Percentiles rank a stretch among this genome's conserved stretches.
Conservation (phyloP, 495 filamentous ascomycete species). For the Tuber aestivum region DNA sequence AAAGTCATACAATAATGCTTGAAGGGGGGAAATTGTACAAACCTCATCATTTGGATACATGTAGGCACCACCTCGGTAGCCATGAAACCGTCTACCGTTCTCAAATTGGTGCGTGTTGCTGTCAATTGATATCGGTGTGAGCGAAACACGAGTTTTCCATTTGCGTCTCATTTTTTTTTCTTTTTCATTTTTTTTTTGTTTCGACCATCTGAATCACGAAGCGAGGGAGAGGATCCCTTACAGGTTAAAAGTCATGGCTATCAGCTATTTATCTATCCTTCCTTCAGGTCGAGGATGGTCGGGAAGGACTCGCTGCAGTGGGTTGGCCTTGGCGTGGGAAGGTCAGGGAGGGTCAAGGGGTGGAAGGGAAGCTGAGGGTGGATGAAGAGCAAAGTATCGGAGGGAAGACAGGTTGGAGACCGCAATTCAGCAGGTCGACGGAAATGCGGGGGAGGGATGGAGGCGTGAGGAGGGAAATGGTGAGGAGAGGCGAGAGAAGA, state of each 20-base stretch:
- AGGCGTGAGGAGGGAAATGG: slow-evolving; percentile 14
- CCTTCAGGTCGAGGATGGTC: slow-evolving; percentile 26
- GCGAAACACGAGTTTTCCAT: slow-evolving; percentile 12
- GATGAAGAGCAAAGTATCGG: not conserved
- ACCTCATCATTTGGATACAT: slow-evolving; percentile 62
- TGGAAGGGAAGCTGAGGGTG: slow-evolving; percentile 30
- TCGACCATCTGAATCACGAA: slow-evolving; percentile 12
- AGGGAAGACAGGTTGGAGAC: not conserved
- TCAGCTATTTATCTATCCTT: slow-evolving; percentile 24
- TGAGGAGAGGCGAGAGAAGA: slow-evolving; percentile 15
- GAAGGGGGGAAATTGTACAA: slow-evolving; percentile 9
- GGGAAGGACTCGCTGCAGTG: not conserved
- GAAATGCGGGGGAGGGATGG: slow-evolving; percentile 16
- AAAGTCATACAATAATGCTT: not conserved
- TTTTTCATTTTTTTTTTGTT: not conserved
- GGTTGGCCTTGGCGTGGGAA: not conserved
- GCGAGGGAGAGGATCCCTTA: slow-evolving; percentile 20
- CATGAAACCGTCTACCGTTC: slow-evolving; percentile 55
- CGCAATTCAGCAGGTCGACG: slow-evolving; percentile 7
- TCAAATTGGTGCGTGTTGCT: slow-evolving; percentile 49
- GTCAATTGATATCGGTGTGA: slow-evolving; percentile 28
- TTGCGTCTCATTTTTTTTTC: not conserved
- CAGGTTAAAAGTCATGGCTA: slow-evolving; percentile 24
- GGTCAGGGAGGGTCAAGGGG: slow-evolving; percentile 31
- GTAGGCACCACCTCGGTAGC: slow-evolving; percentile 54